These are phyloP conservation scores for Gossypium gossypioides DNA, from an alignment of 441 rosid species.

Conservation along the genomic window DNA sequence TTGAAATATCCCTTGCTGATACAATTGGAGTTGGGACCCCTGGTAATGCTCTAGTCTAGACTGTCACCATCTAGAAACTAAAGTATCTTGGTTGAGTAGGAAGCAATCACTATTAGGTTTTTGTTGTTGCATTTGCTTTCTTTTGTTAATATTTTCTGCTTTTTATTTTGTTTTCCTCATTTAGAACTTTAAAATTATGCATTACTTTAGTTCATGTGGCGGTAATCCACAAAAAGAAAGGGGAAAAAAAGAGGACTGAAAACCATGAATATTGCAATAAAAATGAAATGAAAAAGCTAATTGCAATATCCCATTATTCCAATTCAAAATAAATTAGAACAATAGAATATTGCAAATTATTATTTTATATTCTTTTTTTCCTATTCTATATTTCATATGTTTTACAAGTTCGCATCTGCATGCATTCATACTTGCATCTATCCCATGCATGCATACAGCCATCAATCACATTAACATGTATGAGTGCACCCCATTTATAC, in stretches of 20 bases:
- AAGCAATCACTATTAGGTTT: neutral
- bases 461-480: neutral
- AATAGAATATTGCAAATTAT: neutral
- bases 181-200: neutral
- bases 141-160: neutral
- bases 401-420: neutral
- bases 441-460: neutral
- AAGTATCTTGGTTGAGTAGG: neutral
- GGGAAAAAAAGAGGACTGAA: neutral
- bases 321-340: neutral
- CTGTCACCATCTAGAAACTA: neutral
- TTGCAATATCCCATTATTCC: neutral
- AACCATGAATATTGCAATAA: neutral
- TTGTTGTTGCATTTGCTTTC: neutral
- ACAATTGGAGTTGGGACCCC: constrained; percentile 93
- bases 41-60: constrained; percentile 37
- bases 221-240: neutral
- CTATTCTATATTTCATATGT: neutral
- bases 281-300: neutral
- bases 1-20: constrained; percentile 86
- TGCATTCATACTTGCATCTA: neutral
- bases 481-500: neutral
- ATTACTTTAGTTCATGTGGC: neutral
- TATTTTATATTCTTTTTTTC: neutral
- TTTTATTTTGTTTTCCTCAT: neutral